Evolutionary conservation across 805 yeast genomes (phyloP), one percentile per base, ranked within the genome.

Genomic region (Starmera dryadoides): DNA sequence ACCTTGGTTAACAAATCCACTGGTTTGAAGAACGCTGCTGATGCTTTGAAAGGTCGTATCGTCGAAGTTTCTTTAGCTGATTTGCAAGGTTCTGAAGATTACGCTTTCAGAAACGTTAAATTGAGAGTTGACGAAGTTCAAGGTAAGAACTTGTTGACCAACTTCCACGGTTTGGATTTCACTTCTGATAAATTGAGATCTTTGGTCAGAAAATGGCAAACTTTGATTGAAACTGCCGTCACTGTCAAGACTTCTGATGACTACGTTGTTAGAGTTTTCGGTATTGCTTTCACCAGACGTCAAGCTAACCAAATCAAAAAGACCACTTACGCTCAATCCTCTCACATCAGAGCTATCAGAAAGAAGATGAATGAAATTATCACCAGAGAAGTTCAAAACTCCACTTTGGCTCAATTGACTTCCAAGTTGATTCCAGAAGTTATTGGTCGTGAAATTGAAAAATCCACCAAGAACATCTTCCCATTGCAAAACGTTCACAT

Each of bases 141-240:
- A 77, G 98, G 97, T 76, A 86, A 87, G 78, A 88, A 89, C 83
- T 79, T 89, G 66, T 79, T 89, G 69, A 89, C 98, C 79, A 91
- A 91, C 94, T 91, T 89, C 94, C 97, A 89, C 80, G 98, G 98
- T 64, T 73, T 91, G 73, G 95, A 88, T 78, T 89, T 91, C 83
- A 89, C 98, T 64, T 77, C 95, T 55, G 97, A 89, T 78, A 91
- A 91, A 79, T 77, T 91, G 68, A 86, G 95, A 77, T 89, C 97
- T 44, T 79, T 91, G 70, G 97, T 89, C 52, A 87, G 97, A 82
- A 89, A 91, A 75, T 91, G 97, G 97, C 98, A 89, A 79, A 81
- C 96, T 54, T 78, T 91, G 71, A 94, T 89, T 59, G 98, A 89
- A 79, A 94, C 95, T 64, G 86, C 87, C 69, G 97, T 89, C 60